A percentile compares a stretch with the other conserved stretches of the same genome.
These are phyloP conservation scores for Aphanoascus verrucosus DNA, from an alignment of 2,329 filamentous ascomycete species.

Conservation along the genomic window DNA sequence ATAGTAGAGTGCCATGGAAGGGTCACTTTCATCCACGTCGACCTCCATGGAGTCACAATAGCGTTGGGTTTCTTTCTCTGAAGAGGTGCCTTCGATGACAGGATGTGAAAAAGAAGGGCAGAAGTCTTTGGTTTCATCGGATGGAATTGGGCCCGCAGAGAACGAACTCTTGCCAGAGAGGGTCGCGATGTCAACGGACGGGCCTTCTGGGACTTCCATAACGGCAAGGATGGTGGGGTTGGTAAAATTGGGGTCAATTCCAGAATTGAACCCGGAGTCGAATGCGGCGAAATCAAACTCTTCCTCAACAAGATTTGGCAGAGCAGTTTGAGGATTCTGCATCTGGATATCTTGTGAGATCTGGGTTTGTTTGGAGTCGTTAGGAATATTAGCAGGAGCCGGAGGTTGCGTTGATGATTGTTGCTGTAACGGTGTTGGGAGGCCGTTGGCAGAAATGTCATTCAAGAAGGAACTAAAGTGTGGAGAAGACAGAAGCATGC, in stretches of 20 bases:
- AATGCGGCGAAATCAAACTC: constrained; percentile 64
- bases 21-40: constrained; percentile 46
- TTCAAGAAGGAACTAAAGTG: constrained; percentile 75
- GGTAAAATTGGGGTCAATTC: constrained; percentile 36
- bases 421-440: constrained; percentile 30
- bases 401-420: constrained; percentile 32
- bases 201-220: constrained; percentile 57
- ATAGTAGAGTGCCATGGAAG: constrained; percentile 41
- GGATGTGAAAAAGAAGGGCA: constrained; percentile 38
- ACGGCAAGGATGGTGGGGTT: constrained; percentile 53
- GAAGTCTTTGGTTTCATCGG: constrained; percentile 41
- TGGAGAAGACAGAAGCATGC: constrained; percentile 67
- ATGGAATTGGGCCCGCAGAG: constrained; percentile 39
- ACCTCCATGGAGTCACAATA: constrained; percentile 23
- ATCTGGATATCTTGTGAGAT: constrained; percentile 45
- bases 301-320: constrained; percentile 76
- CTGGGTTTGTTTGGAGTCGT: constrained; percentile 55
- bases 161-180: constrained; percentile 62
- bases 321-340: constrained; percentile 55
- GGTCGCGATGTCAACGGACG: constrained; percentile 47
- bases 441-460: constrained; percentile 53
- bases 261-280: constrained; percentile 36
- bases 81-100: constrained; percentile 17
- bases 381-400: constrained; percentile 45
- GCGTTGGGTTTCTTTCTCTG: constrained; percentile 17